Base-by-base conservation (phyloP, 1,284 basidiomycete species). In the Naganishia liquefaciens region DNA sequence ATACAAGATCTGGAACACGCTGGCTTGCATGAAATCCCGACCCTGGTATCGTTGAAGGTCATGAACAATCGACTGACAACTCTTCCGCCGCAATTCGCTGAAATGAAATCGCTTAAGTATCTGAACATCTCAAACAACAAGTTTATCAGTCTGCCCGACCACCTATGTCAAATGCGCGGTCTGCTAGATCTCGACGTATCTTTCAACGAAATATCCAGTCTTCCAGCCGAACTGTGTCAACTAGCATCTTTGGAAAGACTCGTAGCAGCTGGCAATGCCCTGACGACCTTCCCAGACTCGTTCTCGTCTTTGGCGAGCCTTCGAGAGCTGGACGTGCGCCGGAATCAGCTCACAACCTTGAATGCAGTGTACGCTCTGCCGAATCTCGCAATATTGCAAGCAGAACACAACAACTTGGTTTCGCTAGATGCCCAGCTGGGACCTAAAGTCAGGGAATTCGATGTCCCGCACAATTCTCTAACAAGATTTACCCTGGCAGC, bases 51-150 rank as follows among this genome's bases (percentile, higher is more conserved):
- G 17, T 82, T 99, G 69, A 88, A 87, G 71, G 83, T 91, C 55
- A 91, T 95, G 78, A 98, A 98, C 80, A 99, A 99, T 76, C 86
- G 93, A 39, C 85, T 99, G 72, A 88, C 90, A 68, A 86, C 85
- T 64, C 84, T 99, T 2, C 94, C 96, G 0, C 85, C 85, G 77
- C 91, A 91, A 74, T 94, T 98, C 71, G 84, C 87, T 3, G 83
- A 87, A 21, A 82, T 99, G 70, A 82, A 83, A 43, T 79, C 83
- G 54, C 84, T 98, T 60, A 86, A 85, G 62, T 86, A 87, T 53
- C 84, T 99, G 72, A 96, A 98, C 80, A 89, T 99, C 68, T 96
- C 93, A 54, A 99, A 98, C 81, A 99, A 99, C 82, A 92, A 93
- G 75, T 93, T 98, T 76, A 86, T 86, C 49, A 78, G 76, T n/a